These are phyloP conservation scores for Lolium multiflorum DNA, from an alignment of 176 grass and related monocot species.

Conservation along the genomic window DNA sequence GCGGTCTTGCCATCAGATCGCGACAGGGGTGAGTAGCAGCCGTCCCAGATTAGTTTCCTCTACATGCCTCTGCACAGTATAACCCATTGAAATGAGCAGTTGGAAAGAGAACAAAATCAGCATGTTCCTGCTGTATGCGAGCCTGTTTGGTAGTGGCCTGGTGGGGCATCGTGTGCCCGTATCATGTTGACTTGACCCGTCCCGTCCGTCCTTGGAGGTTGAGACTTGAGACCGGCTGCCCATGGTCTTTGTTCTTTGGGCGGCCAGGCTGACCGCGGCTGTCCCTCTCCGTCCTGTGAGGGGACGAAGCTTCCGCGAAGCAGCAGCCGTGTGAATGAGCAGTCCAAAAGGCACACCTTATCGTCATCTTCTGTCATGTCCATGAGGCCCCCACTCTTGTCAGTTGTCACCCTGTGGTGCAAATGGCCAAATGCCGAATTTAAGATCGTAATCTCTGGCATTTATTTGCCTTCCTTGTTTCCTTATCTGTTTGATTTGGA, in stretches of 20 bases:
- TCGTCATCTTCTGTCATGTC: neutral
- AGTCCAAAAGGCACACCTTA: conserved; percentile 1
- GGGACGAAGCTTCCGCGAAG: conserved; percentile 58
- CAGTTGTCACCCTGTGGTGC: neutral
- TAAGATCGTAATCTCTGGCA: neutral
- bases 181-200: conserved; percentile 9
- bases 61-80: neutral
- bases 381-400: neutral
- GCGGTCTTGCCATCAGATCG: neutral
- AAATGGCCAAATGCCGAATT: neutral
- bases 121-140: neutral
- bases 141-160: neutral
- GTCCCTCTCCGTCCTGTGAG: neutral
- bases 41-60: neutral
- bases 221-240: neutral
- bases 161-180: conserved; percentile 1
- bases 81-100: neutral
- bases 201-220: neutral
- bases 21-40: neutral
- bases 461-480: neutral
- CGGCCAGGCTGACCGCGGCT: conserved; percentile 6
- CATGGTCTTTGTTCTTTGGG: neutral
- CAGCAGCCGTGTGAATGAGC: neutral
- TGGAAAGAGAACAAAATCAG: neutral
- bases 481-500: neutral